Evolutionary conservation across 164 flowering plant genomes (phyloP).

Genomic region (Vitis rotundifolia): DNA sequence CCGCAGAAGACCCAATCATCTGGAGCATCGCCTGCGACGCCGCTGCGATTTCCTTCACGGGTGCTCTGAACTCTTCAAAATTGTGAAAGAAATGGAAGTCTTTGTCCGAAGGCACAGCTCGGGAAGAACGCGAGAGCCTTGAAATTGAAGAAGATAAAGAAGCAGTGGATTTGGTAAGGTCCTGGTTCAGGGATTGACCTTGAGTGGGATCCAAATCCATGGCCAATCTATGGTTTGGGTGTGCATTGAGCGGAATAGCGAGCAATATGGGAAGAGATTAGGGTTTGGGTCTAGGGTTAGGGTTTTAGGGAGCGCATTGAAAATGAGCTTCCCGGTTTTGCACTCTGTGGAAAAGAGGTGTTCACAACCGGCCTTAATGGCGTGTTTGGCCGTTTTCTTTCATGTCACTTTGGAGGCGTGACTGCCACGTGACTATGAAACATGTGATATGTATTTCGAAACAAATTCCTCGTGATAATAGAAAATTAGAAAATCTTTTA

Average conservation of each 20-base stretch:
- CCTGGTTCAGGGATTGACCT: conserved; percentile 18
- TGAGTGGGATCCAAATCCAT: conserved; percentile 19
- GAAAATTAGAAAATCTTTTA: too few relatives aligned
- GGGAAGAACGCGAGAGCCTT: conserved; percentile 55
- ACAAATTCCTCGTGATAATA: too few relatives aligned
- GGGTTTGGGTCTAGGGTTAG: background rate
- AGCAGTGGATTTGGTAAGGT: conserved; percentile 29
- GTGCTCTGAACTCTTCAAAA: conserved; percentile 71
- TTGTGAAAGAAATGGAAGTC: conserved; percentile 87
- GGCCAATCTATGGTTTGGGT: background rate
- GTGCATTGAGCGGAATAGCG: too few relatives aligned
- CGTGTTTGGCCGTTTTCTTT: too few relatives aligned
- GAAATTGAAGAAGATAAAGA: conserved; percentile 56
- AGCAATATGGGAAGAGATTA: background rate
- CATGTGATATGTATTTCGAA: too few relatives aligned
- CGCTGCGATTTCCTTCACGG: conserved; percentile 43
- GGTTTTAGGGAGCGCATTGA: background rate
- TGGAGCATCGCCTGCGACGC: conserved; percentile 42
- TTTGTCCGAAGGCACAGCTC: conserved; percentile 53
- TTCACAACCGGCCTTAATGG: too few relatives aligned
- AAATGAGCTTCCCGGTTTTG: too few relatives aligned
- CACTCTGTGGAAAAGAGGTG: too few relatives aligned
- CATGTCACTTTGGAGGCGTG: too few relatives aligned
- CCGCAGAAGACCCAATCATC: conserved; percentile 40
- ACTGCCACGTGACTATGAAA: too few relatives aligned